These are phyloP conservation scores for Chrysopogon serrulatus DNA, from an alignment of 176 grass and related monocot species.

Conservation along the genomic window DNA sequence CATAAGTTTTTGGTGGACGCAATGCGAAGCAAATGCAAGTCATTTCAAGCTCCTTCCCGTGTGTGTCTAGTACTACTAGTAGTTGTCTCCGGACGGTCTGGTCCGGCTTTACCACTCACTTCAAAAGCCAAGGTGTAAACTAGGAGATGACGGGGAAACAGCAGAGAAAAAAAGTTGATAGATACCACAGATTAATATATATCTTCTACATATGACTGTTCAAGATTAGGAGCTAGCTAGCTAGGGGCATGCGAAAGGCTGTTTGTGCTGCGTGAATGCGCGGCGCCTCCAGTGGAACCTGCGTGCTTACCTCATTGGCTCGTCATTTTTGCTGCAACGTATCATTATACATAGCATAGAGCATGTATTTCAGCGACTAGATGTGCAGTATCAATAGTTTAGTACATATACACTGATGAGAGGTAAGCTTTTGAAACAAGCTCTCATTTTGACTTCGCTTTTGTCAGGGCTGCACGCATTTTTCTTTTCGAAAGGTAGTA, in stretches of 20 bases:
- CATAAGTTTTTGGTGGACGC: slow-evolving; percentile 20
- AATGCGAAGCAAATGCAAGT: slow-evolving; percentile 29
- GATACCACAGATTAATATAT: neutral
- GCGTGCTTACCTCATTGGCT: slow-evolving; percentile 21
- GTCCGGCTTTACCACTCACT: slow-evolving; percentile 13
- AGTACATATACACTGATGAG: neutral
- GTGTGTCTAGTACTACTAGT: neutral
- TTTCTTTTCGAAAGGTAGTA: slow-evolving; percentile 49
- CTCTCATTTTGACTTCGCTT: slow-evolving; percentile 52
- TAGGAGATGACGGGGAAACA: neutral
- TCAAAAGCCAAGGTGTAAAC: neutral
- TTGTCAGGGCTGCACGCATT: slow-evolving; percentile 41
- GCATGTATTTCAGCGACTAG: slow-evolving; percentile 30
- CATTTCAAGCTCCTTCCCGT: slow-evolving; percentile 32
- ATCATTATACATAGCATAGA: neutral
- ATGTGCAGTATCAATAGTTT: neutral
- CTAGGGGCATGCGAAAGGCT: neutral
- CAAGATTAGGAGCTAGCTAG: slow-evolving; percentile 5
- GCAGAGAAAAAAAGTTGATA: neutral
- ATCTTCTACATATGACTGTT: neutral
- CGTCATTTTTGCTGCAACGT: neutral
- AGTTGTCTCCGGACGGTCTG: neutral
- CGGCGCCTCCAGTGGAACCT: neutral
- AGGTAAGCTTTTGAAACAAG: slow-evolving; percentile 30
- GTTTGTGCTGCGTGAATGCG: neutral